phyloP scores from a whole-genome alignment of 2,329 filamentous ascomycete genomes.

The Ophiocordyceps robertsii region DNA sequence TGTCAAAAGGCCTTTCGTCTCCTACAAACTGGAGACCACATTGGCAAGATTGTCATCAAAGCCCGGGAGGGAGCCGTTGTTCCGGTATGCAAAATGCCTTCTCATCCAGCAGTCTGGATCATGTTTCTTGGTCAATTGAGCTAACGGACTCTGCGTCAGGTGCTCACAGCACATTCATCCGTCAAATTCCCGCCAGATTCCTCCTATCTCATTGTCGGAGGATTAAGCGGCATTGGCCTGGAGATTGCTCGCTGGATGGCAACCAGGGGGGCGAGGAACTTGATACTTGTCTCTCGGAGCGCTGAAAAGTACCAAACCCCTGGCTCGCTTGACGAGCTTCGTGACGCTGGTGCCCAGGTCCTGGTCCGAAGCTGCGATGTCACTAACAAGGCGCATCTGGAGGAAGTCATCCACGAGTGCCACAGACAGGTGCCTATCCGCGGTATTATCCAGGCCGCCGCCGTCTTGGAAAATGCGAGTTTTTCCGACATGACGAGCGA shows the following conservation, averaged over 20 bases:
- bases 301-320: slow-evolving; percentile 5
- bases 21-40: slow-evolving; percentile 21
- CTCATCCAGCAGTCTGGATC: background rate
- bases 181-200: background rate
- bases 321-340: slow-evolving; percentile 5
- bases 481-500: slow-evolving; percentile 12
- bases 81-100: background rate
- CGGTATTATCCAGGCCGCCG: slow-evolving; percentile 25
- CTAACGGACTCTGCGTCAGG: background rate
- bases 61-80: background rate
- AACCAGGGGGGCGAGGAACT: slow-evolving; percentile 10
- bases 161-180: background rate
- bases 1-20: slow-evolving; percentile 18
- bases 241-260: slow-evolving; percentile 11
- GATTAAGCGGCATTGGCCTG: slow-evolving; percentile 13
- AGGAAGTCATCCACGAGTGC: slow-evolving; percentile 6
- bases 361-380: slow-evolving; percentile 16
- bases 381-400: slow-evolving; percentile 10
- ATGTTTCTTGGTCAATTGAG: background rate
- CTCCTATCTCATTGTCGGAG: slow-evolving; percentile 14
- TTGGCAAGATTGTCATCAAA: slow-evolving; percentile 23
- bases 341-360: slow-evolving; percentile 5
- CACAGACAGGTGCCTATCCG: slow-evolving; percentile 11
- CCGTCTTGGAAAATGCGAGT: slow-evolving; percentile 16
- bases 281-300: slow-evolving; percentile 16